These are phyloP conservation scores for Petunia secreta DNA, from an alignment of 257 asterid species.

Conservation along the genomic window DNA sequence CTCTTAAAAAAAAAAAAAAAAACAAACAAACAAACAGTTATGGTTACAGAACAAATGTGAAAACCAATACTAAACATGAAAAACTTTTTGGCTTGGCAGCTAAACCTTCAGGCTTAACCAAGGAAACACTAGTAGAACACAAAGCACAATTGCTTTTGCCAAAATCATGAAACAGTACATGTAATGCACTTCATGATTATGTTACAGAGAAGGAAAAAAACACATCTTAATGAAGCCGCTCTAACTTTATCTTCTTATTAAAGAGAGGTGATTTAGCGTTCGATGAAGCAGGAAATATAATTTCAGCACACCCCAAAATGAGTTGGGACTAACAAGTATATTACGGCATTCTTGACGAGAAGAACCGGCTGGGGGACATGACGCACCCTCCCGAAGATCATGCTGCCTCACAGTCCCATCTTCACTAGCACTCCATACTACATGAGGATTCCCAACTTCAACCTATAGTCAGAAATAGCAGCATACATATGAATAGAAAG, in stretches of 20 bases:
- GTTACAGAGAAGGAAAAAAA: constrained; percentile 4
- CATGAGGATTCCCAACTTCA: constrained; percentile 92
- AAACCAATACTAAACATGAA: background rate
- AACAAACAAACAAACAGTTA: background rate
- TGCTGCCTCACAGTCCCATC: constrained; percentile 99
- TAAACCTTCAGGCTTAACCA: background rate
- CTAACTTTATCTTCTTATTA: background rate
- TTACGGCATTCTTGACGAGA: constrained; percentile 94
- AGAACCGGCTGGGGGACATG: constrained; percentile 96
- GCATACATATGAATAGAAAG: background rate
- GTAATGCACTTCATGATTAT: background rate
- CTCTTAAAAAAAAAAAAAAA: background rate
- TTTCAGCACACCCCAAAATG: constrained; percentile 13
- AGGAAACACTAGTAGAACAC: background rate
- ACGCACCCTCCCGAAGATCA: constrained; percentile 94
- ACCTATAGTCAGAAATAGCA: constrained; percentile 53
- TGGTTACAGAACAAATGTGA: background rate
- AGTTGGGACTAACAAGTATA: constrained; percentile 74
- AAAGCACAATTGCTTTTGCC: background rate
- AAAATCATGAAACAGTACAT: background rate
- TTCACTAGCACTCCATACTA: constrained; percentile 99
- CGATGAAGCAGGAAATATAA: constrained; percentile 10
- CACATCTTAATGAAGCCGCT: background rate
- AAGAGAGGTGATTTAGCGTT: background rate
- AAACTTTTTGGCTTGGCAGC: background rate